A percentile compares a stretch with the other conserved stretches of the same genome.
These are phyloP conservation scores for Rutstroemia sydowiana DNA, from an alignment of 2,329 filamentous ascomycete species.

Conservation along the genomic window DNA sequence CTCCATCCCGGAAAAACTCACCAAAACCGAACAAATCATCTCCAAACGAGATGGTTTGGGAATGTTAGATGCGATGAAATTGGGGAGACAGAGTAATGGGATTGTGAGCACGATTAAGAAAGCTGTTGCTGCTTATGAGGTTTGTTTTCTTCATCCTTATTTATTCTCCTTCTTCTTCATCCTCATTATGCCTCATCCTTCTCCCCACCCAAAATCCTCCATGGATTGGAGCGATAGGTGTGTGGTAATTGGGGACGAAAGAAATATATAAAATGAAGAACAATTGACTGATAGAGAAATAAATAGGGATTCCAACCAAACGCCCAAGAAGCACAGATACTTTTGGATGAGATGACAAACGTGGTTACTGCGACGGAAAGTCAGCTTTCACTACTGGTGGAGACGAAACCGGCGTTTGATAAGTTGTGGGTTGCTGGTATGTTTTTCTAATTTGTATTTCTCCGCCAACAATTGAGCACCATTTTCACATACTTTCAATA, in stretches of 20 bases:
- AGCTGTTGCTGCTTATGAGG: not conserved
- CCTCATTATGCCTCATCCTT: no score
- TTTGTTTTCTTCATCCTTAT: not conserved
- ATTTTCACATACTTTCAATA: no score
- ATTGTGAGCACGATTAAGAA: not conserved
- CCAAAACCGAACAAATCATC: not conserved
- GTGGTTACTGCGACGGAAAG: not conserved
- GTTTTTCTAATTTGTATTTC: no score
- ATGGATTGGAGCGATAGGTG: no score
- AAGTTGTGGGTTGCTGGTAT: constrained; percentile 3
- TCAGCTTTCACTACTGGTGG: not conserved
- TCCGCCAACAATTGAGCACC: no score
- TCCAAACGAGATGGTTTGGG: not conserved
- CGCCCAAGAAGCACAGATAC: not conserved
- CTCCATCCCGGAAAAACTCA: not conserved
- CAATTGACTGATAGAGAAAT: not conserved
- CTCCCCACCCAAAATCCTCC: no score
- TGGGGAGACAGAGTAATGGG: not conserved
- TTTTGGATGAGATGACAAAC: not conserved
- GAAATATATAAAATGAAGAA: not conserved
- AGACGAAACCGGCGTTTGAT: constrained; percentile 1
- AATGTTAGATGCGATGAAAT: not conserved
- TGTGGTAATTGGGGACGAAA: no score
- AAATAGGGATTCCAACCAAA: not conserved
- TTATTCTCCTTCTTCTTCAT: no score